Evolutionary conservation across 345 rosid genomes (phyloP).

Genomic region (Hibiscus tridactylites): DNA sequence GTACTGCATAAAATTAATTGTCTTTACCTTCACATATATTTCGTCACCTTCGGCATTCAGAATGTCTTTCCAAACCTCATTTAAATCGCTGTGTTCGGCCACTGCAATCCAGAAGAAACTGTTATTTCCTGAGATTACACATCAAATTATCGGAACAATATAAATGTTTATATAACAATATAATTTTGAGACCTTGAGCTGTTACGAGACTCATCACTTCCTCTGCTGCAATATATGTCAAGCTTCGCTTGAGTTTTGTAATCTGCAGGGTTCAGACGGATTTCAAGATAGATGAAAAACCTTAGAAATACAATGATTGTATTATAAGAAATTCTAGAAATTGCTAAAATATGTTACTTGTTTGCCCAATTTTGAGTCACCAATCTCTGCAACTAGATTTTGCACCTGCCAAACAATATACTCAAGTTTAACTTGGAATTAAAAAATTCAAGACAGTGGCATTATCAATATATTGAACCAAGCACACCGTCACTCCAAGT

Average conservation of each 20-base stretch:
- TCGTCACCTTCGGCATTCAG: conserved; percentile 92
- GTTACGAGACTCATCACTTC: conserved; percentile 98
- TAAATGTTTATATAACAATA: conserved; percentile 1
- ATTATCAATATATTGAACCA: neutral
- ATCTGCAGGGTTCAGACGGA: conserved; percentile 38
- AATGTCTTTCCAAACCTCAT: conserved; percentile 94
- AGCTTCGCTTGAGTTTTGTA: conserved; percentile 65
- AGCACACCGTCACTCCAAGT: conserved; percentile 63
- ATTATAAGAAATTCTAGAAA: conserved; percentile 2
- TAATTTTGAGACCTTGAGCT: conserved; percentile 69
- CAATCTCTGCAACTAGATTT: conserved; percentile 90
- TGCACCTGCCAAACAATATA: conserved; percentile 48
- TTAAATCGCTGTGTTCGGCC: conserved; percentile 68
- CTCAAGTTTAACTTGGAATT: conserved; percentile 4
- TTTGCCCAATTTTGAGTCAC: conserved; percentile 86
- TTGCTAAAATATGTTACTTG: conserved; percentile 43
- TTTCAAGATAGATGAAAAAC: neutral
- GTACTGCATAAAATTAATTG: neutral
- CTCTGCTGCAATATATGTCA: conserved; percentile 82
- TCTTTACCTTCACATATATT: conserved; percentile 74
- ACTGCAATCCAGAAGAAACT: conserved; percentile 35
- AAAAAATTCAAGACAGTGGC: neutral
- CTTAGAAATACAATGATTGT: neutral
- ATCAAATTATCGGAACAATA: neutral
- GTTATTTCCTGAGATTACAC: conserved; percentile 4